Evolutionary conservation across 257 asterid genomes (phyloP).

Genomic region (Solanum chiquidenum): DNA sequence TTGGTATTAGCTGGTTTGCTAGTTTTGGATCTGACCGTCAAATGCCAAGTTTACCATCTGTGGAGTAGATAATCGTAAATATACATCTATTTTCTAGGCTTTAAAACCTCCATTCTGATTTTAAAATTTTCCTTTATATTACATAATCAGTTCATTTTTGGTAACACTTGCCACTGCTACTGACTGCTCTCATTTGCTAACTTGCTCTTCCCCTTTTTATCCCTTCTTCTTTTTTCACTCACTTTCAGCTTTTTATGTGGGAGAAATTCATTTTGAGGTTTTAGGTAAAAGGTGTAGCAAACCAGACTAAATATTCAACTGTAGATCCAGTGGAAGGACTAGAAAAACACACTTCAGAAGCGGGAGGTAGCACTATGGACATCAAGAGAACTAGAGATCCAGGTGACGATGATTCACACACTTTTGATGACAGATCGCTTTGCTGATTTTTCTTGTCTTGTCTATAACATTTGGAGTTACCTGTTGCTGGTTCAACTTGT

Average conservation of each 20-base stretch:
- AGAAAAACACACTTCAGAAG: conserved; percentile 19
- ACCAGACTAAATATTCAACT: conserved; percentile 18
- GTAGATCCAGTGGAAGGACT: conserved; percentile 19
- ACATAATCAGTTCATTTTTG: not conserved
- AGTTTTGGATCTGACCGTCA: not conserved
- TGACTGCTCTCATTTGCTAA: not conserved
- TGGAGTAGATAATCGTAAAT: not conserved
- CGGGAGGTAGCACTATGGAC: conserved; percentile 13
- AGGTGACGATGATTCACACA: conserved; percentile 21
- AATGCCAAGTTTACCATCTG: not conserved
- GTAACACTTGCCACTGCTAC: not conserved
- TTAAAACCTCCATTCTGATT: not conserved
- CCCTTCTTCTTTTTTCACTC: not conserved
- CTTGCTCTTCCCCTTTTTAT: not conserved
- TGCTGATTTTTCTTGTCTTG: not conserved
- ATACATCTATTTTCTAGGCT: not conserved
- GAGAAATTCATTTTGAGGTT: conserved; percentile 5
- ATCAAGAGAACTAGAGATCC: conserved; percentile 15
- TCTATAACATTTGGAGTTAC: not conserved
- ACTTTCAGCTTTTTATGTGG: conserved; percentile 1
- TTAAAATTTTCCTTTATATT: not conserved
- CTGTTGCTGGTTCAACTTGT: not conserved
- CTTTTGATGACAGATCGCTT: not conserved
- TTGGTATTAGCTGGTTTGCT: not conserved
- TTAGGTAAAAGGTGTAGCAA: conserved; percentile 30